A percentile compares a stretch with the other conserved stretches of the same genome.
Evolutionary conservation across 176 grass and related monocot species (phyloP).

Genomic region (Thalia dealbata): DNA sequence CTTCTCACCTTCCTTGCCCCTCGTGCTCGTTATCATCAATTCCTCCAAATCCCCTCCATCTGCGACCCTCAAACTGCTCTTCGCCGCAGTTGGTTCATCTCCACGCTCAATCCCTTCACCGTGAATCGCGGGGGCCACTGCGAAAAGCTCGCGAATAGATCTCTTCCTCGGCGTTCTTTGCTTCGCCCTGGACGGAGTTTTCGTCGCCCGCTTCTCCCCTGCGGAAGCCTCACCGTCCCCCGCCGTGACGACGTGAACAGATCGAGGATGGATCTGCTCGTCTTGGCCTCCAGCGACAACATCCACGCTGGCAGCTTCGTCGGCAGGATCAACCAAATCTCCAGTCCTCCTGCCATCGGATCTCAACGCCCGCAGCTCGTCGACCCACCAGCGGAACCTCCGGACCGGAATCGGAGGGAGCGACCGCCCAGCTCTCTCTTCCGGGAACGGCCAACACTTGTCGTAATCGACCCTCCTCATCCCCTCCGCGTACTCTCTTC

Average conservation of each 20-base stretch:
- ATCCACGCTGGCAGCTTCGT: background rate
- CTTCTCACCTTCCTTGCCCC: background rate
- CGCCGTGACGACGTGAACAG: background rate
- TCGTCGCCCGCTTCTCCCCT: background rate
- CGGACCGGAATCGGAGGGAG: constrained; percentile 32
- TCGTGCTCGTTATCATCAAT: background rate
- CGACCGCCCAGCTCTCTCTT: background rate
- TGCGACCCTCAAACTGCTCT: background rate
- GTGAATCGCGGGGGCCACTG: constrained; percentile 23
- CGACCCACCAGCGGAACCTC: constrained; percentile 45
- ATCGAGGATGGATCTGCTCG: too few relatives aligned
- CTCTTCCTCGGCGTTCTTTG: constrained; percentile 42
- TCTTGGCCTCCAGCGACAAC: background rate
- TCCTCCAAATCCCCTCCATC: background rate
- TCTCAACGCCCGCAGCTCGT: constrained; percentile 24
- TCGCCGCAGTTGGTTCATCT: background rate
- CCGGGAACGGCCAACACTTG: constrained; percentile 19
- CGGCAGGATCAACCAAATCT: background rate
- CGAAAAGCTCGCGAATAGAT: constrained; percentile 49
- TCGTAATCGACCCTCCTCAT: constrained; percentile 19
- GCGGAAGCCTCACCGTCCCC: background rate
- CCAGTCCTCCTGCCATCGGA: background rate
- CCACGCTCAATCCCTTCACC: background rate
- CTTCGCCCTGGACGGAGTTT: constrained; percentile 8
- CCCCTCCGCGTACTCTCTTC: constrained; percentile 28